These are phyloP conservation scores for Sporothrix phasma DNA, from an alignment of 2,329 filamentous ascomycete genomes.

Conservation along the genomic window DNA sequence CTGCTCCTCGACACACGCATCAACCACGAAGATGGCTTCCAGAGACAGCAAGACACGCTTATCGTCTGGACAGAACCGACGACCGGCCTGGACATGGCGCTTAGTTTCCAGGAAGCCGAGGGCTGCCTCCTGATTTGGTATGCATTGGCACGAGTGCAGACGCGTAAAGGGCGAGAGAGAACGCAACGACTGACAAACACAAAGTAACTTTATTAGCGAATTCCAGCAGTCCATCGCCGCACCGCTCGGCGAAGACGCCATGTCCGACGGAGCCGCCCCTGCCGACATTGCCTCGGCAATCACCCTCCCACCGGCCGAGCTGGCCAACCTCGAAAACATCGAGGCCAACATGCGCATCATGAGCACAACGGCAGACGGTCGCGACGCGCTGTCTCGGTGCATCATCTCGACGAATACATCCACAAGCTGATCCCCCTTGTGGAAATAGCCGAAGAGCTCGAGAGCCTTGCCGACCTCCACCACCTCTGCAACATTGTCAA, in stretches of 20 bases:
- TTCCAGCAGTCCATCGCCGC: conserved; percentile 61
- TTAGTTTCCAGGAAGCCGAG: conserved; percentile 96
- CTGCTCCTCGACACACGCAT: conserved; percentile 83
- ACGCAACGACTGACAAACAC: background rate
- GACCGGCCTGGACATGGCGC: conserved; percentile 87
- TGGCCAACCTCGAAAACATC: conserved; percentile 76
- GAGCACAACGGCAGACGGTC: conserved; percentile 61
- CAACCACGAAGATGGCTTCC: conserved; percentile 87
- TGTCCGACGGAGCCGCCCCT: conserved; percentile 76
- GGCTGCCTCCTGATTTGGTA: conserved; percentile 90
- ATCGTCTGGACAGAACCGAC: conserved; percentile 91
- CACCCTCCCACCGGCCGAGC: conserved; percentile 64
- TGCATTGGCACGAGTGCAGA: too few species aligned
- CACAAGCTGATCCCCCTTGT: conserved; percentile 77
- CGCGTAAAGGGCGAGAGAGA: background rate
- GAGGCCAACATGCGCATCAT: conserved; percentile 75
- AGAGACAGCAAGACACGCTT: conserved; percentile 97
- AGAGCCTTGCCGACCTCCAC: conserved; percentile 78
- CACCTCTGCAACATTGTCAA: conserved; percentile 97
- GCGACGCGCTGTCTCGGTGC: conserved; percentile 80
- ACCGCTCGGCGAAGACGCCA: conserved; percentile 58
- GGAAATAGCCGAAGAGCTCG: conserved; percentile 79
- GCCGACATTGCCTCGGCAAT: conserved; percentile 64
- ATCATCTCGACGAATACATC: conserved; percentile 81
- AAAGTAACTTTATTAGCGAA: conserved; percentile 81